Evolutionary conservation across 345 rosid species (phyloP).

Genomic region (Eucalyptus cladocalyx): DNA sequence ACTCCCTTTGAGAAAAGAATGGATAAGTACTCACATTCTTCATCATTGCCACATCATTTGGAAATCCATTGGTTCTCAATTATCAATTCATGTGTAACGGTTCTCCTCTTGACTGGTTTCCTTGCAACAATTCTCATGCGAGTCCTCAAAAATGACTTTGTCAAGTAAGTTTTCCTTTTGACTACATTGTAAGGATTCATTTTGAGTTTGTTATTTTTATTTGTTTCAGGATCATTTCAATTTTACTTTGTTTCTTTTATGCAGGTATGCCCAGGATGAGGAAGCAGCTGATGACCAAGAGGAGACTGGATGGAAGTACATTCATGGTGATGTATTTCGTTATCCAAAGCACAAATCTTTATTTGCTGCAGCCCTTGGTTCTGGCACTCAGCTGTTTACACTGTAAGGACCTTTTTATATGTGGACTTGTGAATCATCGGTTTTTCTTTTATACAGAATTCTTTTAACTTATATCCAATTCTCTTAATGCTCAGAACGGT

Average conservation of each 20-base stretch:
- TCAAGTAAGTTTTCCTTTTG: constrained; percentile 43
- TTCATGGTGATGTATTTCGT: constrained; percentile 85
- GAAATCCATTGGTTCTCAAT: constrained; percentile 95
- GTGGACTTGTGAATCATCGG: neutral
- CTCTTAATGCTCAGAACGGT: constrained; percentile 30
- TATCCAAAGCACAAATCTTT: constrained; percentile 71
- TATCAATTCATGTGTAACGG: constrained; percentile 85
- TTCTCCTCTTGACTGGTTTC: constrained; percentile 83
- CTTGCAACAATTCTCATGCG: constrained; percentile 92
- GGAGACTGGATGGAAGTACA: constrained; percentile 94
- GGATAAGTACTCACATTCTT: constrained; percentile 77
- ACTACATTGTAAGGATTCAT: neutral
- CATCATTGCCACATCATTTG: constrained; percentile 86
- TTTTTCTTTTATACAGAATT: neutral
- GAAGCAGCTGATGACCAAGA: constrained; percentile 90
- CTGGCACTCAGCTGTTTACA: constrained; percentile 70
- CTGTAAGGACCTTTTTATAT: constrained; percentile 34
- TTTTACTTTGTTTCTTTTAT: neutral
- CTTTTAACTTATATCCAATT: neutral
- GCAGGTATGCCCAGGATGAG: constrained; percentile 87
- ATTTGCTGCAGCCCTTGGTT: constrained; percentile 74
- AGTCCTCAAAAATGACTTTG: constrained; percentile 81
- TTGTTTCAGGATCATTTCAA: neutral
- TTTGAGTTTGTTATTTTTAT: neutral
- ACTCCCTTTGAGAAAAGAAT: constrained; percentile 79